Conservation (phyloP, 805 yeast genomes). For the Ogataea chonburiensis region DNA sequence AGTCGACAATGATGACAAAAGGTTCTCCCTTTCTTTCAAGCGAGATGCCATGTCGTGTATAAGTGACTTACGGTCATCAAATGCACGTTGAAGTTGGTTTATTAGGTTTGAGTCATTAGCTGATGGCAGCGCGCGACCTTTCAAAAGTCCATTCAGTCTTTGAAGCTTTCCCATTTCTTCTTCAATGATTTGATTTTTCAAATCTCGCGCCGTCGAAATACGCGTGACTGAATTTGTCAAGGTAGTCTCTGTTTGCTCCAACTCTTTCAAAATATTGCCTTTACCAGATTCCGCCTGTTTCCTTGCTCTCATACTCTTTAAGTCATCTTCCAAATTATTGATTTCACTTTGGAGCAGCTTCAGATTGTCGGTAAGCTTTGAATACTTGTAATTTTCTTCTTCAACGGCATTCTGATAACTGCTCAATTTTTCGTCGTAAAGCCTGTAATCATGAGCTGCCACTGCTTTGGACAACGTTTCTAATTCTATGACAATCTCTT, state of each 20-base stretch:
- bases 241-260: conserved; percentile 57
- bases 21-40: conserved; percentile 65
- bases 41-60: conserved; percentile 46
- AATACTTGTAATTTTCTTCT: conserved; percentile 41
- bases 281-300: conserved; percentile 58
- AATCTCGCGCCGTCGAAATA: conserved; percentile 58
- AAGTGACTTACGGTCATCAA: conserved; percentile 41
- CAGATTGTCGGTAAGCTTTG: conserved; percentile 42
- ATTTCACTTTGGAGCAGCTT: conserved; percentile 55
- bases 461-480: conserved; percentile 74
- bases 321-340: conserved; percentile 55
- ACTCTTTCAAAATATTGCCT: conserved; percentile 57
- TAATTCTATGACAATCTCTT: conserved; percentile 75
- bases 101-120: conserved; percentile 35
- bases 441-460: conserved; percentile 69
- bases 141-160: conserved; percentile 32
- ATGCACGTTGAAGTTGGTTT: conserved; percentile 43
- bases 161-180: conserved; percentile 43
- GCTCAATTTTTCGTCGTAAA: conserved; percentile 40
- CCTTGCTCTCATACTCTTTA: conserved; percentile 49
- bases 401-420: conserved; percentile 44
- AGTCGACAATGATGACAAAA: conserved; percentile 76
- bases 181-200: conserved; percentile 52
- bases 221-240: conserved; percentile 66
- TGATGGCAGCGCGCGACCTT: conserved; percentile 21